phyloP scores from a whole-genome alignment of 2,329 filamentous ascomycete genomes.

The Pseudocercospora vitis region DNA sequence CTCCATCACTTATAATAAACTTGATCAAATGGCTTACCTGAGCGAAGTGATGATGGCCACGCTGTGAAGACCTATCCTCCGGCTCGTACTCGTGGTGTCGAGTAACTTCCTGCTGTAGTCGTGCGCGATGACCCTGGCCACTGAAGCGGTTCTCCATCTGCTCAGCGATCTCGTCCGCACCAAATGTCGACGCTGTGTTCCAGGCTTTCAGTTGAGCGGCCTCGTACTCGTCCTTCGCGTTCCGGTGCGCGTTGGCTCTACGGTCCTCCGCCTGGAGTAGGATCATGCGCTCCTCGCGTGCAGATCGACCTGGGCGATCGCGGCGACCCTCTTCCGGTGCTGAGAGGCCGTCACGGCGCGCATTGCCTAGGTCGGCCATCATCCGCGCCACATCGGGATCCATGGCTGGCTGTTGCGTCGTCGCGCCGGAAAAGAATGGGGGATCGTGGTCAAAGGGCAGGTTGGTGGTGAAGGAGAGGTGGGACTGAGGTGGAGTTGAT shows the following conservation, averaged over 20 bases:
- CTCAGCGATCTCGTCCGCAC: conserved; percentile 7
- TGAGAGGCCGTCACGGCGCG: conserved; percentile 27
- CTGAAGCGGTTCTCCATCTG: conserved; percentile 13
- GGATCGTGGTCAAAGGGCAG: background rate
- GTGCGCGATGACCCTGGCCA: conserved; percentile 26
- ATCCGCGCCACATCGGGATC: conserved; percentile 24
- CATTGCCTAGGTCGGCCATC: conserved; percentile 29
- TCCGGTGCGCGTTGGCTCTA: background rate
- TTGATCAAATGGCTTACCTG: background rate
- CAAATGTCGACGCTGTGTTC: conserved; percentile 20
- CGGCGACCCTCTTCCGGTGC: conserved; percentile 16
- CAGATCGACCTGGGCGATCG: background rate
- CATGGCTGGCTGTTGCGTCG: conserved; percentile 14
- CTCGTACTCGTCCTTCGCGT: background rate
- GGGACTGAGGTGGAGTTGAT: background rate
- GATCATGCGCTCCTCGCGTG: conserved; percentile 1
- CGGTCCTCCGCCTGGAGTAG: background rate
- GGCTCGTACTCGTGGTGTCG: background rate
- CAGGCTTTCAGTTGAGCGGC: conserved; percentile 7
- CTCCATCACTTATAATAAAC: background rate
- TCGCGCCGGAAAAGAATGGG: background rate
- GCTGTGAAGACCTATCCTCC: background rate
- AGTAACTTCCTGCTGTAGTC: background rate
- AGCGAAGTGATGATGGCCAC: background rate
- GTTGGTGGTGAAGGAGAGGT: background rate